Percentiles rank a stretch among this genome's conserved stretches.
These are phyloP conservation scores for Ceratobasidium sp. DNA, from an alignment of 1,284 basidiomycete species.

Conservation along the genomic window DNA sequence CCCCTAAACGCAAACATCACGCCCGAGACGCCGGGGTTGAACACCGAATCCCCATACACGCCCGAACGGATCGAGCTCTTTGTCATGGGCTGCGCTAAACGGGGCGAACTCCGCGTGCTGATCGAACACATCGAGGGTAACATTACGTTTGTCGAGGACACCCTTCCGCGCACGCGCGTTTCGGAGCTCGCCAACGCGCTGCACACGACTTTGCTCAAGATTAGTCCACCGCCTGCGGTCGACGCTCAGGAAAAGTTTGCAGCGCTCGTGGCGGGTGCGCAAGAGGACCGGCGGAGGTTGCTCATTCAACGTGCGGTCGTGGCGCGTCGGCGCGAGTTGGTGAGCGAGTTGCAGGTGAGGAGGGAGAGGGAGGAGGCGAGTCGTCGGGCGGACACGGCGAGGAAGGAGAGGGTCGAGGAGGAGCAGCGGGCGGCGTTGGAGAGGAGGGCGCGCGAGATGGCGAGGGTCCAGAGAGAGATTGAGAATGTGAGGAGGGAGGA, in stretches of 20 bases:
- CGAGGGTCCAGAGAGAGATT: conserved; percentile 85
- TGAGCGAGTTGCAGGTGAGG: conserved; percentile 87
- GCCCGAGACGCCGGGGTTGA: conserved; percentile 53
- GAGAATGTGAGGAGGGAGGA: conserved; percentile 88
- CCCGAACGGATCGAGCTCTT: conserved; percentile 90
- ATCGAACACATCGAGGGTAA: conserved; percentile 92
- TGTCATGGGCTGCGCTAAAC: conserved; percentile 91
- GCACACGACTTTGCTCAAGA: conserved; percentile 74
- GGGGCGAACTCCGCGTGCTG: conserved; percentile 89
- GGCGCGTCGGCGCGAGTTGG: conserved; percentile 88
- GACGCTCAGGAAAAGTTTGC: conserved; percentile 69
- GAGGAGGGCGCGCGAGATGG: conserved; percentile 77
- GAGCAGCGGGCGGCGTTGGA: conserved; percentile 75
- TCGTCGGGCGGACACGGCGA: conserved; percentile 78
- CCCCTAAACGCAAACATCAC: conserved; percentile 68
- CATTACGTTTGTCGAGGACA: conserved; percentile 89
- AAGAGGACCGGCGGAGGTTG: conserved; percentile 82
- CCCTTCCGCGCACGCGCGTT: conserved; percentile 81
- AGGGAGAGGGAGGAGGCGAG: conserved; percentile 93
- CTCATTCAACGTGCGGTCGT: conserved; percentile 85
- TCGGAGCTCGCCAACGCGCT: conserved; percentile 81
- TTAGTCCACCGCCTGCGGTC: conserved; percentile 61
- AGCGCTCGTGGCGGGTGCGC: conserved; percentile 70
- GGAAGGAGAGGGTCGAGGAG: conserved; percentile 83
- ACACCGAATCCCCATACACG: conserved; percentile 63